These are phyloP conservation scores for Nepenthes mirabilis DNA, from an alignment of 148 eudicot species.

Conservation along the genomic window DNA sequence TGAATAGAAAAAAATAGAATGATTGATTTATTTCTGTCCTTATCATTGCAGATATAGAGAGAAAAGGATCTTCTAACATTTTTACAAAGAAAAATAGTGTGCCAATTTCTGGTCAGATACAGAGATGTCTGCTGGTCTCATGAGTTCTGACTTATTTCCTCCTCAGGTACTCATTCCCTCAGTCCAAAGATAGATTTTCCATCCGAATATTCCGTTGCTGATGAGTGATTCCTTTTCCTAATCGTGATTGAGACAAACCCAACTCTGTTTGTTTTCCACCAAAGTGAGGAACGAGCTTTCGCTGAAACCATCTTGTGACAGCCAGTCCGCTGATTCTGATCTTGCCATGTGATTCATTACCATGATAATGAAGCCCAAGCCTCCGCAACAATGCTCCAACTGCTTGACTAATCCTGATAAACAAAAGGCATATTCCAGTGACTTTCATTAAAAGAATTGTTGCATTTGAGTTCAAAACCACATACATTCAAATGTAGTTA, in stretches of 20 bases:
- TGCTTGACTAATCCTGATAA: constrained; percentile 67
- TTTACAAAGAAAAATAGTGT: too few relatives aligned
- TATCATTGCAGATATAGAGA: too few relatives aligned
- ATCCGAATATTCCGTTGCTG: constrained; percentile 78
- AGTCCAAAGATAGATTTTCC: constrained; percentile 50
- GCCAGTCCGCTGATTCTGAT: constrained; percentile 59
- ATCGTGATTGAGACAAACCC: constrained; percentile 34
- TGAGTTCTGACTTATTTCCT: neutral
- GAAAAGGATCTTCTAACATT: too few relatives aligned
- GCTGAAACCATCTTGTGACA: constrained; percentile 73
- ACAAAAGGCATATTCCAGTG: constrained; percentile 8
- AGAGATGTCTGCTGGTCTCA: too few relatives aligned
- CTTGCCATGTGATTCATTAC: constrained; percentile 79
- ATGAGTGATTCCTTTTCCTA: constrained; percentile 44
- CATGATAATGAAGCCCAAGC: constrained; percentile 58
- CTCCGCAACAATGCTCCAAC: constrained; percentile 78
- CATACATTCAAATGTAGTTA: constrained; percentile 1
- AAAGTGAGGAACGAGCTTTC: constrained; percentile 37
- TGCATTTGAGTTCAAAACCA: neutral
- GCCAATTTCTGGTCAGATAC: too few relatives aligned
- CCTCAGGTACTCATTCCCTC: constrained; percentile 6
- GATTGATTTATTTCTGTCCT: too few relatives aligned
- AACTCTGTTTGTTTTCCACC: constrained; percentile 24
- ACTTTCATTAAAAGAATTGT: neutral
- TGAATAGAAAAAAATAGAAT: too few relatives aligned